phyloP scores from a whole-genome alignment of 1,284 basidiomycete species.

The Leccinum ponderosum region DNA sequence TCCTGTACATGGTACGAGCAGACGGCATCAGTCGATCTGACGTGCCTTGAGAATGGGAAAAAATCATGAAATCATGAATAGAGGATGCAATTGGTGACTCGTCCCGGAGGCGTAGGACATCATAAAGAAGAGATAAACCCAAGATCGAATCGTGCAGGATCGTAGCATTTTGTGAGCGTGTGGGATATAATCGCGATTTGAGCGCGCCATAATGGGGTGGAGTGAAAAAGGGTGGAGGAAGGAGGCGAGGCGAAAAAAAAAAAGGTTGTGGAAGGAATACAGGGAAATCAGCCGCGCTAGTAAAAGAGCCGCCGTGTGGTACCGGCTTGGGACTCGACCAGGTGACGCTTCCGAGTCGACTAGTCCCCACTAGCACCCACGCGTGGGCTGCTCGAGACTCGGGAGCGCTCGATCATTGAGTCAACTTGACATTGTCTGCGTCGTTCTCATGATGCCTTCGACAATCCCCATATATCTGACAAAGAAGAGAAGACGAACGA shows the following conservation, averaged over 20 bases:
- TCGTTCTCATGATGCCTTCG: background rate
- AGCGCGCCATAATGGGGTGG: background rate
- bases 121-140: background rate
- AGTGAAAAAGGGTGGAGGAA: background rate
- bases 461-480: conserved; percentile 7
- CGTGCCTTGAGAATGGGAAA: too few relatives aligned
- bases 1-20: background rate
- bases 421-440: conserved; percentile 1
- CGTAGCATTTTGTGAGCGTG: background rate
- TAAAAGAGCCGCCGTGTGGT: background rate
- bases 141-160: background rate
- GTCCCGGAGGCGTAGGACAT: background rate
- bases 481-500: background rate
- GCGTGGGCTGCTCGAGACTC: background rate
- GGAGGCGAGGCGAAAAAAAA: background rate
- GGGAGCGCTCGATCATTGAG: background rate
- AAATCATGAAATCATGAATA: background rate
- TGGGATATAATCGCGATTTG: background rate
- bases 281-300: background rate
- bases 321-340: background rate
- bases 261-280: background rate
- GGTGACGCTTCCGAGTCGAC: background rate
- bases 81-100: background rate
- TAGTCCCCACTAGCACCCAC: background rate
- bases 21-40: background rate